Evolutionary conservation across 2,329 filamentous ascomycete genomes (phyloP).

Genomic region (Xylariales sp.): DNA sequence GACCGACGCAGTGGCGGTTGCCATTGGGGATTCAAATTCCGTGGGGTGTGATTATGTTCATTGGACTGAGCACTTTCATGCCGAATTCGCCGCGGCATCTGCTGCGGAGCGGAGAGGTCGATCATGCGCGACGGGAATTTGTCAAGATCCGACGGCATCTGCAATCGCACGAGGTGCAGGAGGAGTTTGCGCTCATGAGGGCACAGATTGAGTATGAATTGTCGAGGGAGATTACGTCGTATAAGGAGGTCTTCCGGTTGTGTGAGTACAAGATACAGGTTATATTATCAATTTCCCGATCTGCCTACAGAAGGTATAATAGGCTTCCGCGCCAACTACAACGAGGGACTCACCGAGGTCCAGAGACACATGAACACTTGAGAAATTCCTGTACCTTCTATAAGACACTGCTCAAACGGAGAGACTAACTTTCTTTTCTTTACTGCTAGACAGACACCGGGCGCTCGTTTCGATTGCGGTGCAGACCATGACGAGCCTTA

Average conservation of each 20-base stretch:
- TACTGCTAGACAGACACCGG: slow-evolving; percentile 46
- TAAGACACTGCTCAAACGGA: too few relatives aligned
- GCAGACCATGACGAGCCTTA: slow-evolving; percentile 53
- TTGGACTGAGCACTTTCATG: slow-evolving; percentile 51
- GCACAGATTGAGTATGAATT: slow-evolving; percentile 53
- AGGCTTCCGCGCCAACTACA: too few relatives aligned
- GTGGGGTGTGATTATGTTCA: slow-evolving; percentile 50
- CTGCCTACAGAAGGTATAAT: too few relatives aligned
- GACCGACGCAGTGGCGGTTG: slow-evolving; percentile 48
- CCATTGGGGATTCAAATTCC: slow-evolving; percentile 51
- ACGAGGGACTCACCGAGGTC: too few relatives aligned
- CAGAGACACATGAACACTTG: too few relatives aligned
- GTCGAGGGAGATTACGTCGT: slow-evolving; percentile 48
- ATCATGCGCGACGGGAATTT: slow-evolving; percentile 44
- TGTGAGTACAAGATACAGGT: too few relatives aligned
- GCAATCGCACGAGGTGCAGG: slow-evolving; percentile 35
- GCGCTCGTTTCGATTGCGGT: slow-evolving; percentile 50
- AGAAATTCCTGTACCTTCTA: too few relatives aligned
- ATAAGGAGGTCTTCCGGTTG: slow-evolving; percentile 46
- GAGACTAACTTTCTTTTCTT: too few relatives aligned
- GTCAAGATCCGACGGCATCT: slow-evolving; percentile 42
- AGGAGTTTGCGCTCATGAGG: slow-evolving; percentile 51
- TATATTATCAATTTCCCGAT: too few relatives aligned
- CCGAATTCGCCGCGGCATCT: slow-evolving; percentile 50
- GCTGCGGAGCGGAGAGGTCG: slow-evolving; percentile 43